Percentiles rank a stretch among this genome's conserved stretches.
phyloP scores from a whole-genome alignment of 2,329 filamentous ascomycete genomes.

The Hortaea werneckii region DNA sequence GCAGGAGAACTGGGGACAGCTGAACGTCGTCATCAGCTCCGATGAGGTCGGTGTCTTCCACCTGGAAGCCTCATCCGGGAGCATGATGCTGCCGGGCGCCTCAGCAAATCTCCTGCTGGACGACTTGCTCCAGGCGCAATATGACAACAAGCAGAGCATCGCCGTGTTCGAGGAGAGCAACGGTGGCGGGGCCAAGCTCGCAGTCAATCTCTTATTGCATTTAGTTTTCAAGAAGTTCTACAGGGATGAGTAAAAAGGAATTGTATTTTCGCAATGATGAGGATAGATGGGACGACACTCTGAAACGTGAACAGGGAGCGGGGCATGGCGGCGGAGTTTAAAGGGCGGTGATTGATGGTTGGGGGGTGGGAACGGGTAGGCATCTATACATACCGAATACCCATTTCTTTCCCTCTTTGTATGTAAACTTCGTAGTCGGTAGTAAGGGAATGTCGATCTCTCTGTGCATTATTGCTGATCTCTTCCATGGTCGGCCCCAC shows the following conservation, averaged over 20 bases:
- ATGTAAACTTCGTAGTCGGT: too few relatives aligned
- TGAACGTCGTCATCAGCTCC: conserved; percentile 87
- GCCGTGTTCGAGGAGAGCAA: conserved; percentile 67
- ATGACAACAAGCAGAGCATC: conserved; percentile 94
- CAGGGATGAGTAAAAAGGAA: conserved; percentile 26
- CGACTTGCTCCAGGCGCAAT: conserved; percentile 89
- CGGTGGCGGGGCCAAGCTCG: conserved; percentile 57
- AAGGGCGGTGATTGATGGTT: background rate
- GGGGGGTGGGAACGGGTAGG: background rate
- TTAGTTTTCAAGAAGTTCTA: conserved; percentile 99
- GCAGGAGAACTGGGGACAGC: conserved; percentile 77
- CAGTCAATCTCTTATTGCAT: conserved; percentile 94
- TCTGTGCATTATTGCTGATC: too few relatives aligned
- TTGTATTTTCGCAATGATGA: too few relatives aligned
- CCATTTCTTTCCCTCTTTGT: background rate
- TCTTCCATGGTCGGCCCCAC: too few relatives aligned
- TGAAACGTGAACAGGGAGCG: too few relatives aligned
- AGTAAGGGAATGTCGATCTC: too few relatives aligned
- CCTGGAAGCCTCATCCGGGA: conserved; percentile 79
- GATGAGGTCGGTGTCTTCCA: conserved; percentile 92
- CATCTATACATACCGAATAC: background rate
- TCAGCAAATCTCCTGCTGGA: conserved; percentile 83
- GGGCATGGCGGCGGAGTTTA: background rate
- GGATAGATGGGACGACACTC: too few relatives aligned
- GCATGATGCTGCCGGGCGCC: conserved; percentile 91